Evolutionary conservation across 208 protist species (phyloP).

Genomic region (Polymyxa betae): DNA sequence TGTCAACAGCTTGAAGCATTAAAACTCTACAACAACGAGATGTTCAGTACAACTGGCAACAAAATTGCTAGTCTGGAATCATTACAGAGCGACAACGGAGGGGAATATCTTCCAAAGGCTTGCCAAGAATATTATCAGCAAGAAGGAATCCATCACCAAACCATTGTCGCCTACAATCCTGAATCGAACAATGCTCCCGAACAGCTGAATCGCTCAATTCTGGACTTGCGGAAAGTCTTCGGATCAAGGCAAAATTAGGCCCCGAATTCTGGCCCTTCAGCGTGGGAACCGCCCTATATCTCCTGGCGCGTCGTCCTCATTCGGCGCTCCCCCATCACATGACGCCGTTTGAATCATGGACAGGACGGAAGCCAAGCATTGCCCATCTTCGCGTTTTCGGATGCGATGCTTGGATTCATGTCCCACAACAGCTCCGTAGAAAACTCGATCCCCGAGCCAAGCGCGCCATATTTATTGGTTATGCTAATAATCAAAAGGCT

Average conservation of each 20-base stretch:
- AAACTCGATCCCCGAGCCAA: background rate
- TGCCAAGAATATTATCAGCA: background rate
- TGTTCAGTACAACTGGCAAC: background rate
- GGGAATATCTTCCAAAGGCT: background rate
- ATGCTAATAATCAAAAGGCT: background rate
- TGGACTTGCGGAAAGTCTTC: background rate
- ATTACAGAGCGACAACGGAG: constrained; percentile 16
- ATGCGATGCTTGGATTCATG: background rate
- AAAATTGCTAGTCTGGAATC: background rate
- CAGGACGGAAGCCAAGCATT: background rate
- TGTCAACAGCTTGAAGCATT: background rate
- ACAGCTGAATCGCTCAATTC: background rate
- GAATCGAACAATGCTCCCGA: background rate
- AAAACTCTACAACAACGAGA: background rate
- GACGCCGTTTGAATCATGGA: background rate
- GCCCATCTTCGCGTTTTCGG: background rate
- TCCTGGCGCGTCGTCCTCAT: background rate
- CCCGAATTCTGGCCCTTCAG: constrained; percentile 15
- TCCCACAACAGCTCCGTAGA: background rate
- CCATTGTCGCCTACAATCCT: constrained; percentile 41
- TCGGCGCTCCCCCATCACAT: background rate
- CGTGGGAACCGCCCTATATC: background rate
- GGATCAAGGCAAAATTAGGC: background rate
- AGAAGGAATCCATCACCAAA: background rate
- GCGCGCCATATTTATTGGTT: constrained; percentile 21